Percentiles rank a stretch among this genome's conserved stretches.
phyloP scores from a whole-genome alignment of 2,329 filamentous ascomycete species.

The Sclerotinia trifoliorum region DNA sequence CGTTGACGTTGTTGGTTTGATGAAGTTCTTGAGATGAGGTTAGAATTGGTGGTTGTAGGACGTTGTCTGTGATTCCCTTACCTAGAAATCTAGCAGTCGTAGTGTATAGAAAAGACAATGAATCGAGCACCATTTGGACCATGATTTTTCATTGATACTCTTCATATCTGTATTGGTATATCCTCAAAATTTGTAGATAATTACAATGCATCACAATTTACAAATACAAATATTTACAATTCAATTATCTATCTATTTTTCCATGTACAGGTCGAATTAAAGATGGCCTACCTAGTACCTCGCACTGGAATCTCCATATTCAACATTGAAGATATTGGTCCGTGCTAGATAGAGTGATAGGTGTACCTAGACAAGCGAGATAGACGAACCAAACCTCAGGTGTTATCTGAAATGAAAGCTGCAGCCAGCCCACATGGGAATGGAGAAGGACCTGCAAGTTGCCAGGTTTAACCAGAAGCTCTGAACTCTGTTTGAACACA shows the following conservation, averaged over 20 bases:
- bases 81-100: conserved; percentile 21
- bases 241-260: conserved; percentile 11
- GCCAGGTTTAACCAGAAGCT: conserved; percentile 17
- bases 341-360: conserved; percentile 8
- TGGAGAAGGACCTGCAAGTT: conserved; percentile 17
- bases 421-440: conserved; percentile 15
- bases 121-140: conserved; percentile 3
- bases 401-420: conserved; percentile 11
- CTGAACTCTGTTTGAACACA: conserved; percentile 18
- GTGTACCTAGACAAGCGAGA: neutral
- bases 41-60: conserved; percentile 22
- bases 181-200: neutral
- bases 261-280: conserved; percentile 7
- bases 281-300: neutral
- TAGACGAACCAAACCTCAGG: conserved; percentile 5
- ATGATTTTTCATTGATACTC: neutral
- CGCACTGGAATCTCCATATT: conserved; percentile 20
- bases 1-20: conserved; percentile 23
- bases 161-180: neutral
- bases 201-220: conserved; percentile 13
- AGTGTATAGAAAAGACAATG: conserved; percentile 21
- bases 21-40: conserved; percentile 18
- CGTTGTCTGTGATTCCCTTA: conserved; percentile 24
- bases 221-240: conserved; percentile 4
- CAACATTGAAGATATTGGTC: conserved; percentile 14